These are phyloP conservation scores for Musa schizocarpa DNA, from an alignment of 176 grass and related monocot genomes.

Conservation along the genomic window DNA sequence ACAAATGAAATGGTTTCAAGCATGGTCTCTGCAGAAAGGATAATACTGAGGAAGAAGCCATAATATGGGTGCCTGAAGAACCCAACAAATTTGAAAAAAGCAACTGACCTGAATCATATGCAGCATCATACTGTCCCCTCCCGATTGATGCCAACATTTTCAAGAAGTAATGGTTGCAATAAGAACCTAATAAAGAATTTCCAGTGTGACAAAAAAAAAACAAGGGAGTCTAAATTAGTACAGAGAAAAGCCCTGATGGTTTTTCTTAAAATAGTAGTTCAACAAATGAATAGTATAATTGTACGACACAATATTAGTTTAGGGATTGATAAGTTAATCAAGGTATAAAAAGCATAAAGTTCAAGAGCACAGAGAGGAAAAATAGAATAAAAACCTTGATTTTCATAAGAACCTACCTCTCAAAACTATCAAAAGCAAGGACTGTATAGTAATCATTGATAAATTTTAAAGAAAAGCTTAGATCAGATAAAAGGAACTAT, in stretches of 20 bases:
- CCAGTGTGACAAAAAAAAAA: constrained; percentile 14
- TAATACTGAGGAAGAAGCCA: not conserved
- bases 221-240: constrained; percentile 15
- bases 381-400: not conserved
- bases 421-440: not conserved
- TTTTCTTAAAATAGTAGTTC: constrained; percentile 2
- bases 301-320: not conserved
- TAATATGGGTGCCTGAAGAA: constrained; percentile 14
- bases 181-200: constrained; percentile 50
- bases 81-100: constrained; percentile 3
- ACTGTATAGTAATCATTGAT: not conserved
- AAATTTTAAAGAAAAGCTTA: no score
- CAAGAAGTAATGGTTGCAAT: constrained; percentile 97
- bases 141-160: constrained; percentile 80
- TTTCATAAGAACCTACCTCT: not conserved
- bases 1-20: no score
- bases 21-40: no score
- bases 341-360: not conserved
- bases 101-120: constrained; percentile 52
- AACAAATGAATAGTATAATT: not conserved
- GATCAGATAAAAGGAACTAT: no score
- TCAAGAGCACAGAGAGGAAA: not conserved
- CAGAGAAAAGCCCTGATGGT: not conserved
- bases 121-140: constrained; percentile 73
- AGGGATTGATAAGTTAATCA: no score